These are phyloP conservation scores for Biscogniauxia marginata DNA, from an alignment of 2,329 filamentous ascomycete genomes.

Conservation along the genomic window DNA sequence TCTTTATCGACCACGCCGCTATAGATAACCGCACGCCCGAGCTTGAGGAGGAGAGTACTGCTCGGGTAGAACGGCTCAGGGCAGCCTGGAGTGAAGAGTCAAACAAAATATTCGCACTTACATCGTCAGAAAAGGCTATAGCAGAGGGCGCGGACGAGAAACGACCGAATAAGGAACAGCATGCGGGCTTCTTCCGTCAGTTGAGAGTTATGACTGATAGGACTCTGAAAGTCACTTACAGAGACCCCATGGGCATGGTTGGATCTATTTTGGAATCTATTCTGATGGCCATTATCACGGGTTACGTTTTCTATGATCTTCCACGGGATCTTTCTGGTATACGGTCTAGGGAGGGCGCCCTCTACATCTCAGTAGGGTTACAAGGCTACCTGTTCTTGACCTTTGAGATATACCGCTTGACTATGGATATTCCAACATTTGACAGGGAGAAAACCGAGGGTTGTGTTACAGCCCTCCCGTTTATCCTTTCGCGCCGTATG, in stretches of 20 bases:
- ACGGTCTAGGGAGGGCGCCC: conserved; percentile 67
- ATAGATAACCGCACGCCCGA: conserved; percentile 70
- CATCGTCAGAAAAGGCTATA: conserved; percentile 18
- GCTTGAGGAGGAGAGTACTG: conserved; percentile 57
- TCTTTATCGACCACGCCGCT: conserved; percentile 71
- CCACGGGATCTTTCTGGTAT: conserved; percentile 68
- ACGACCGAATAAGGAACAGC: conserved; percentile 32
- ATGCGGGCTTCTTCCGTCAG: conserved; percentile 61
- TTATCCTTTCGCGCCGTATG: conserved; percentile 66
- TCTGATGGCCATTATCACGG: conserved; percentile 68
- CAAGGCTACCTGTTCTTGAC: conserved; percentile 76
- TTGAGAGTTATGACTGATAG: conserved; percentile 64
- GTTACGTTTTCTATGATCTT: conserved; percentile 70
- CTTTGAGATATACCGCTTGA: conserved; percentile 74
- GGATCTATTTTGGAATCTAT: conserved; percentile 69
- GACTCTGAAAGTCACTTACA: conserved; percentile 68
- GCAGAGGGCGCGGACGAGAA: conserved; percentile 10
- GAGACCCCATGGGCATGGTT: conserved; percentile 75
- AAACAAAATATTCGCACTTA: conserved; percentile 24
- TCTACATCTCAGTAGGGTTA: conserved; percentile 69
- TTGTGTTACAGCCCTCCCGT: conserved; percentile 67
- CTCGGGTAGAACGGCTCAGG: conserved; percentile 61
- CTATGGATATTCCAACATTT: conserved; percentile 71
- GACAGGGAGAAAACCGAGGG: conserved; percentile 74
- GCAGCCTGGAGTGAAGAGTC: conserved; percentile 54